A percentile compares a stretch with the other conserved stretches of the same genome.
Evolutionary conservation across 495 filamentous ascomycete species (phyloP).

Genomic region (Penicillium soppii): DNA sequence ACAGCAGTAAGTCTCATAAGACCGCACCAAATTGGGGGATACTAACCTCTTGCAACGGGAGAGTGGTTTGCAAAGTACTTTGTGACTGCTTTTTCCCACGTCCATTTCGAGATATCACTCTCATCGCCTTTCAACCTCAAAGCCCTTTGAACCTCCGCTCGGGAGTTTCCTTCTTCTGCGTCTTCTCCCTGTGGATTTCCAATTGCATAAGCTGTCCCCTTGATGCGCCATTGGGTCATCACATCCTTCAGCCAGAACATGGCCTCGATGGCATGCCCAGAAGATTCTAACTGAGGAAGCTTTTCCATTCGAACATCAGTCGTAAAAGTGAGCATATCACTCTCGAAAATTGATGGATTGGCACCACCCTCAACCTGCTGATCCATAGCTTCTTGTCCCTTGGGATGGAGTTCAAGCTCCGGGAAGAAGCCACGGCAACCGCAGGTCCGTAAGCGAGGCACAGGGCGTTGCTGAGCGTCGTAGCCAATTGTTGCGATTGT

Average conservation of each 20-base stretch:
- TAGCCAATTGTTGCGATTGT: conserved; percentile 64
- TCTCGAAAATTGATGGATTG: conserved; percentile 69
- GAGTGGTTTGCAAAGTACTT: conserved; percentile 85
- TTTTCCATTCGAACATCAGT: conserved; percentile 89
- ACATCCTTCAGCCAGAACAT: conserved; percentile 76
- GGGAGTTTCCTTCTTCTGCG: conserved; percentile 30
- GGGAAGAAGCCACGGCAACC: conserved; percentile 85
- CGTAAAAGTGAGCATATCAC: conserved; percentile 77
- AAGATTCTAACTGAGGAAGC: conserved; percentile 56
- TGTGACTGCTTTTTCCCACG: conserved; percentile 73
- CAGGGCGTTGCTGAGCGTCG: conserved; percentile 29
- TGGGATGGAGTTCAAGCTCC: conserved; percentile 45
- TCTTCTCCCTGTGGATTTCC: conserved; percentile 59
- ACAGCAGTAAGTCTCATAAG: background rate
- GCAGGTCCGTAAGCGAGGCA: conserved; percentile 62
- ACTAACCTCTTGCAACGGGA: conserved; percentile 68
- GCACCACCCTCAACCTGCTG: conserved; percentile 42
- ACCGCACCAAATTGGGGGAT: conserved; percentile 1
- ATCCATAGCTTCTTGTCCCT: conserved; percentile 65
- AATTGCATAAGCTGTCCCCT: conserved; percentile 71
- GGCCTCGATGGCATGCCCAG: conserved; percentile 70
- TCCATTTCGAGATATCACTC: conserved; percentile 47
- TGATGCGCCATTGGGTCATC: conserved; percentile 80
- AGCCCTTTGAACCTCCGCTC: conserved; percentile 41
- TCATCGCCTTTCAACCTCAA: conserved; percentile 28